Evolutionary conservation across 352 stramenopile species (phyloP).

Genomic region (Pythium apleroticum): DNA sequence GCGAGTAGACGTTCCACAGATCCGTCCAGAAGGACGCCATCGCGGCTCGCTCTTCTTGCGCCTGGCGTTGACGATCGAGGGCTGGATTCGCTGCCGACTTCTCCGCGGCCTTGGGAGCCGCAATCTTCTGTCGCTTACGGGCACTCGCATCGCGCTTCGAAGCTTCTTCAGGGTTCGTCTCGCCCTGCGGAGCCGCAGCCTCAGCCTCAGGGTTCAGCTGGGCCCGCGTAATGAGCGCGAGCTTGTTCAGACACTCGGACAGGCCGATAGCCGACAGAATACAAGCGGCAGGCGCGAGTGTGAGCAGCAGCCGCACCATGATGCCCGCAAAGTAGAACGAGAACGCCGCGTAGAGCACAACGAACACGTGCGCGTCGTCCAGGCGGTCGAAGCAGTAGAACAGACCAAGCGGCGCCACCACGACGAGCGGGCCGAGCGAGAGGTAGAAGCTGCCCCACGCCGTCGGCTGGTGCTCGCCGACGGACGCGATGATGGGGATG

Average conservation of each 20-base stretch:
- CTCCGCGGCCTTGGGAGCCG: background rate
- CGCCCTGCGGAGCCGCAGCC: background rate
- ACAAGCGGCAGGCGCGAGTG: slow-evolving; percentile 87
- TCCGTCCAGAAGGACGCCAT: slow-evolving; percentile 13
- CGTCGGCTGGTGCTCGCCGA: slow-evolving; percentile 94
- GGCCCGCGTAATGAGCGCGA: slow-evolving; percentile 14
- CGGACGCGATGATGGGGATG: slow-evolving; percentile 95
- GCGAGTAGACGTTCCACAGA: slow-evolving; percentile 14
- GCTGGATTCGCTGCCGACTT: background rate
- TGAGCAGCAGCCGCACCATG: slow-evolving; percentile 93
- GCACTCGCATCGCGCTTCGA: background rate
- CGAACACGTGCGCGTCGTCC: slow-evolving; percentile 78
- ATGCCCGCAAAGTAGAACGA: slow-evolving; percentile 93
- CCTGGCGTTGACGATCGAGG: background rate
- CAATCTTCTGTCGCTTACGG: slow-evolving; percentile 14
- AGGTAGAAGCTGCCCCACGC: slow-evolving; percentile 92
- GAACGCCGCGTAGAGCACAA: slow-evolving; percentile 92
- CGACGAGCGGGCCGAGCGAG: slow-evolving; percentile 86
- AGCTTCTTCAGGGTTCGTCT: background rate
- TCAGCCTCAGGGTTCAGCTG: background rate
- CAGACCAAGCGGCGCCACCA: slow-evolving; percentile 88
- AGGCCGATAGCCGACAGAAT: slow-evolving; percentile 87
- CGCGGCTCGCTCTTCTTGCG: background rate
- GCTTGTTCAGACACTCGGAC: slow-evolving; percentile 51
- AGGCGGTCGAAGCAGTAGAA: slow-evolving; percentile 84